Percentiles rank a stretch among this genome's conserved stretches.
These are phyloP conservation scores for Tuber microsphaerosporum DNA, from an alignment of 495 filamentous ascomycete genomes.

Conservation along the genomic window DNA sequence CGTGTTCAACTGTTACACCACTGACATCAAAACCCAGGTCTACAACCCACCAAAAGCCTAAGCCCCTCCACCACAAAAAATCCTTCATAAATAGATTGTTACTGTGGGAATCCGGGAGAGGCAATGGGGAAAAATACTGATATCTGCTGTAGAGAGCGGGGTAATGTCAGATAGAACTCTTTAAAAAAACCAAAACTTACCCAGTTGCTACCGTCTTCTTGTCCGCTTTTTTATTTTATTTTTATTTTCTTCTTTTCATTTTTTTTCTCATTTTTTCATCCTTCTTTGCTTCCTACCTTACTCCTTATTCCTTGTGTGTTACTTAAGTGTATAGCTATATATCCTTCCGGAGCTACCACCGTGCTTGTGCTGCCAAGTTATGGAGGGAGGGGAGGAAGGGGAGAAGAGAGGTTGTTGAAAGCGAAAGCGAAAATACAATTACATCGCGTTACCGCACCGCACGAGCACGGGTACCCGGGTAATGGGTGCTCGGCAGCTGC, in stretches of 20 bases:
- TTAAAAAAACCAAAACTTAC: background rate
- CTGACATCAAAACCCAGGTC: constrained; percentile 19
- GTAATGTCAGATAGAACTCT: background rate
- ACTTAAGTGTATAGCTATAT: background rate
- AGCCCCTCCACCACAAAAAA: background rate
- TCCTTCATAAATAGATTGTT: background rate
- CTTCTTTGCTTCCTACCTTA: background rate
- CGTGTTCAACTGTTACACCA: background rate
- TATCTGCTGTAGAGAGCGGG: background rate
- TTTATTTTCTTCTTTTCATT: background rate
- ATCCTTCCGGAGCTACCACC: background rate
- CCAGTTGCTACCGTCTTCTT: background rate
- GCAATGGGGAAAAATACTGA: background rate
- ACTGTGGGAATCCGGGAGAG: background rate
- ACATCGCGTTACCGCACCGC: background rate
- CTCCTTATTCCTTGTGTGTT: background rate
- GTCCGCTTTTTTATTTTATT: background rate
- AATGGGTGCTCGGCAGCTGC: background rate
- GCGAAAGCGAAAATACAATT: background rate
- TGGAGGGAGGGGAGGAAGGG: background rate
- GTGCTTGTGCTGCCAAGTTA: background rate
- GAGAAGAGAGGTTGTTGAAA: background rate
- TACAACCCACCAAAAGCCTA: constrained; percentile 40
- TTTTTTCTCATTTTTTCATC: background rate
- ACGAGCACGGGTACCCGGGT: background rate